Percentiles rank a stretch among this genome's conserved stretches.
These are phyloP conservation scores for Mycoemilia scoparia DNA, from an alignment of 192 early-diverging fungal species.

Conservation along the genomic window DNA sequence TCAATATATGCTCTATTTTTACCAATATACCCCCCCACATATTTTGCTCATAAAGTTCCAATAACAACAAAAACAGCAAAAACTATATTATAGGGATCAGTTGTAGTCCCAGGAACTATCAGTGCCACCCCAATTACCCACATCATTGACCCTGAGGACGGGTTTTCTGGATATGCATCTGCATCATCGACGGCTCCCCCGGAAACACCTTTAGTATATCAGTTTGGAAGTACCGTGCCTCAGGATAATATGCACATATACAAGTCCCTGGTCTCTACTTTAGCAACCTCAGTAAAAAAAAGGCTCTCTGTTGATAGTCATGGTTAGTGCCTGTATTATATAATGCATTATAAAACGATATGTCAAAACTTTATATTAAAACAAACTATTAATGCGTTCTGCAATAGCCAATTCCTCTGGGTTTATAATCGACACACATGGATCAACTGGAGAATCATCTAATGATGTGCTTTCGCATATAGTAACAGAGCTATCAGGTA, in stretches of 20 bases:
- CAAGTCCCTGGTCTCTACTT: slow-evolving; percentile 35
- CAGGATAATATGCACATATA: slow-evolving; percentile 69
- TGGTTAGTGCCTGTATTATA: too few relatives aligned
- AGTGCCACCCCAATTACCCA: slow-evolving; percentile 56
- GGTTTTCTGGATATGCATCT: slow-evolving; percentile 39
- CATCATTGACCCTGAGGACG: slow-evolving; percentile 69
- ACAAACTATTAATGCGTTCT: too few relatives aligned
- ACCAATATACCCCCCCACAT: too few relatives aligned
- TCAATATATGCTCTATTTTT: slow-evolving; percentile 15
- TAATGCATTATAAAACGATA: too few relatives aligned
- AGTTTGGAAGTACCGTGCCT: slow-evolving; percentile 69
- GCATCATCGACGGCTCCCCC: slow-evolving; percentile 41
- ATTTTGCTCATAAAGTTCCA: too few relatives aligned
- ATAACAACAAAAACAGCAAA: slow-evolving; percentile 4
- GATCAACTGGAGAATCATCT: too few relatives aligned
- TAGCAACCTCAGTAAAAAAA: slow-evolving; percentile 42
- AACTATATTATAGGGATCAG: too few relatives aligned
- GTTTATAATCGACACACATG: slow-evolving; percentile 68
- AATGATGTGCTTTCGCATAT: too few relatives aligned
- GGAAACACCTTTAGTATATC: slow-evolving; percentile 67
- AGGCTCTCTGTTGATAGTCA: slow-evolving; percentile 38
- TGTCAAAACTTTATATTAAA: too few relatives aligned
- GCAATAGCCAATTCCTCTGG: slow-evolving; percentile 46
- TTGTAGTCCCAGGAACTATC: slow-evolving; percentile 73
- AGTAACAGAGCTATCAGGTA: too few relatives aligned